These are phyloP conservation scores for Colletotrichum plurivorum DNA, from an alignment of 2,329 filamentous ascomycete genomes.

Conservation along the genomic window DNA sequence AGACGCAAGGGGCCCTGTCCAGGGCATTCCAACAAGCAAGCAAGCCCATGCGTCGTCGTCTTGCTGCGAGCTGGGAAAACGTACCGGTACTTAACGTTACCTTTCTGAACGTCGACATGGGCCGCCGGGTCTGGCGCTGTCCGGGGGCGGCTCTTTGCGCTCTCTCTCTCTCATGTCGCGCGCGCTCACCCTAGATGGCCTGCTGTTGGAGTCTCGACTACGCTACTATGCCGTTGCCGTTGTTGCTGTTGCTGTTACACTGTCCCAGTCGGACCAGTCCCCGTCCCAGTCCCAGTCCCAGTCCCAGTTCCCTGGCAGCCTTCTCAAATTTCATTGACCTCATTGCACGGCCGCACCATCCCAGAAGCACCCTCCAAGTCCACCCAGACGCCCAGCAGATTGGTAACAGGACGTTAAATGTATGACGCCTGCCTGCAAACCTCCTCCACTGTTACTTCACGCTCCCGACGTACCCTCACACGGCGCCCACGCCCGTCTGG, in stretches of 20 bases:
- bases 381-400: slow-evolving; percentile 34
- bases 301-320: slow-evolving; percentile 8
- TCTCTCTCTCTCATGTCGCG: slow-evolving; percentile 26
- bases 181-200: neutral
- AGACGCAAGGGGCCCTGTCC: slow-evolving; percentile 34
- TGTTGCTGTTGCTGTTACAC: slow-evolving; percentile 16
- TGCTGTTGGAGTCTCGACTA: too few relatives aligned
- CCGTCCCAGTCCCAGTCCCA: neutral
- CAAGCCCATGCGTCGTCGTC: slow-evolving; percentile 25
- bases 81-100: slow-evolving; percentile 37
- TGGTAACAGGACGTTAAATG: slow-evolving; percentile 41
- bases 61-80: slow-evolving; percentile 15
- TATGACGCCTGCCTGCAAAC: slow-evolving; percentile 39
- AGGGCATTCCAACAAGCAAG: slow-evolving; percentile 28
- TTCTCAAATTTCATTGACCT: slow-evolving; percentile 39
- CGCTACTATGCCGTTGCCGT: slow-evolving; percentile 12
- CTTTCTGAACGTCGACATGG: slow-evolving; percentile 35
- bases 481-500: slow-evolving; percentile 5
- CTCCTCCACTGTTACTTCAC: slow-evolving; percentile 27
- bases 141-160: slow-evolving; percentile 30
- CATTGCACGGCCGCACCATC: slow-evolving; percentile 40
- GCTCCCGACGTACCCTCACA: slow-evolving; percentile 27
- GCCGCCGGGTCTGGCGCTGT: slow-evolving; percentile 34
- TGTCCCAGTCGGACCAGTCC: neutral
- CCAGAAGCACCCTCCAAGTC: slow-evolving; percentile 35